Percentiles rank a stretch among this genome's conserved stretches.
Evolutionary conservation across 1,284 basidiomycete genomes (phyloP).

Genomic region (Papiliotrema laurentii): DNA sequence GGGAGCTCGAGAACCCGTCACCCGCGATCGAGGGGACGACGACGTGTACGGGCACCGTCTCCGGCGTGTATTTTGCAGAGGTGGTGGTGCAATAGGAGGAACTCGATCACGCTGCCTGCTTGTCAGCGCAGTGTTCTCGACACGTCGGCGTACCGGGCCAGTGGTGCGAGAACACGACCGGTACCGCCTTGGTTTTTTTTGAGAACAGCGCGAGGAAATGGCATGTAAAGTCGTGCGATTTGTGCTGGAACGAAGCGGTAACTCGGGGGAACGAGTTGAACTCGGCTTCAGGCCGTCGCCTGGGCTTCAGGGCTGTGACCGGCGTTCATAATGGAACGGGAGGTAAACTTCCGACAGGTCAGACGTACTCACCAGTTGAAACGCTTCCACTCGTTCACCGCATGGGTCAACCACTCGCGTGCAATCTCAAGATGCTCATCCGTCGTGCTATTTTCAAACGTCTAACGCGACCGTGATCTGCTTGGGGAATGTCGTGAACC

Average conservation of each 20-base stretch:
- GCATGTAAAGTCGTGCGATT: slow-evolving; percentile 17
- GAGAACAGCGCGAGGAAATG: slow-evolving; percentile 41
- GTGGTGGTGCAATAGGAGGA: slow-evolving; percentile 31
- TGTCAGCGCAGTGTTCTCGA: neutral
- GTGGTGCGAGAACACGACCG: slow-evolving; percentile 42
- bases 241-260: slow-evolving; percentile 16
- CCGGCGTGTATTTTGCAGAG: slow-evolving; percentile 25
- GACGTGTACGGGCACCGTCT: slow-evolving; percentile 24
- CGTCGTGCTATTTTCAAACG: slow-evolving; percentile 34
- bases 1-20: slow-evolving; percentile 35
- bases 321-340: too few species aligned
- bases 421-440: slow-evolving; percentile 20
- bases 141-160: slow-evolving; percentile 33
- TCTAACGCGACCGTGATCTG: slow-evolving; percentile 24
- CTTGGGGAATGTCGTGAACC: too few species aligned
- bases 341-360: neutral
- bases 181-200: slow-evolving; percentile 28
- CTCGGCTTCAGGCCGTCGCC: slow-evolving; percentile 25
- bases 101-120: slow-evolving; percentile 36
- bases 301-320: slow-evolving; percentile 1
- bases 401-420: slow-evolving; percentile 22
- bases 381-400: slow-evolving; percentile 18
- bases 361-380: slow-evolving; percentile 26
- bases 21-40: slow-evolving; percentile 39
- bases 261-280: slow-evolving; percentile 28